Evolutionary conservation across 2,329 filamentous ascomycete species (phyloP).

Genomic region (Diplocarpon rosae): DNA sequence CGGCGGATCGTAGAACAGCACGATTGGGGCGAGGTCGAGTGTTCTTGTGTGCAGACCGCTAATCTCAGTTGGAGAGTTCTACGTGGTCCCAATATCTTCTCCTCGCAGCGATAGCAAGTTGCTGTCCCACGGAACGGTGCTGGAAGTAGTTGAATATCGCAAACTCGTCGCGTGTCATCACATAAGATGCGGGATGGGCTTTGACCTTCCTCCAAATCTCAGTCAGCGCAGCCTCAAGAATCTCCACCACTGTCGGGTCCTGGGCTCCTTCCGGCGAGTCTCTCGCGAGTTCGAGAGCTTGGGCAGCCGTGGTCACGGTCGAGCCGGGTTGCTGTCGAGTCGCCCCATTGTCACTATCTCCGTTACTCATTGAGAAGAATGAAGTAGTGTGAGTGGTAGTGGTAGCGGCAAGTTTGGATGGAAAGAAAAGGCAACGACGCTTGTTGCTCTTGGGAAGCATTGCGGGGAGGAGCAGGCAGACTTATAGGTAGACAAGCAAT

Average conservation of each 20-base stretch:
- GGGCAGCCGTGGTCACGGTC: conserved; percentile 35
- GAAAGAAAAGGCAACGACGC: conserved; percentile 18
- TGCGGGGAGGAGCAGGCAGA: conserved; percentile 9
- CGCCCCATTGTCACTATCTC: conserved; percentile 12
- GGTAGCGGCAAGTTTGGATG: conserved; percentile 8
- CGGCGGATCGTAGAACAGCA: background rate
- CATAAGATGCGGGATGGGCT: conserved; percentile 53
- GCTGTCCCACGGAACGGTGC: conserved; percentile 46
- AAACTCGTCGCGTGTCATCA: conserved; percentile 70
- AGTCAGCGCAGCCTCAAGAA: conserved; percentile 53
- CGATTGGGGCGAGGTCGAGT: background rate
- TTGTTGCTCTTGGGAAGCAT: conserved; percentile 16
- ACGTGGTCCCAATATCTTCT: conserved; percentile 42
- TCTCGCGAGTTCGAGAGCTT: conserved; percentile 65
- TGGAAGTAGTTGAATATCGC: conserved; percentile 81
- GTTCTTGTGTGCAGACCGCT: background rate
- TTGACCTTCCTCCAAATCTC: conserved; percentile 60
- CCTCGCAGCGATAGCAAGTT: conserved; percentile 36
- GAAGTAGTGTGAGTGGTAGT: conserved; percentile 9
- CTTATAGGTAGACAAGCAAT: background rate
- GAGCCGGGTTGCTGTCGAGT: conserved; percentile 8
- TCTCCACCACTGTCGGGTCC: conserved; percentile 49
- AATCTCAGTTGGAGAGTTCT: conserved; percentile 13
- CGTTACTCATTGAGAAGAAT: conserved; percentile 17
- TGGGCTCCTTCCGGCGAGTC: conserved; percentile 57